Conservation (phyloP, 768 basidiomycete species). For the Hericium coralloides region DNA sequence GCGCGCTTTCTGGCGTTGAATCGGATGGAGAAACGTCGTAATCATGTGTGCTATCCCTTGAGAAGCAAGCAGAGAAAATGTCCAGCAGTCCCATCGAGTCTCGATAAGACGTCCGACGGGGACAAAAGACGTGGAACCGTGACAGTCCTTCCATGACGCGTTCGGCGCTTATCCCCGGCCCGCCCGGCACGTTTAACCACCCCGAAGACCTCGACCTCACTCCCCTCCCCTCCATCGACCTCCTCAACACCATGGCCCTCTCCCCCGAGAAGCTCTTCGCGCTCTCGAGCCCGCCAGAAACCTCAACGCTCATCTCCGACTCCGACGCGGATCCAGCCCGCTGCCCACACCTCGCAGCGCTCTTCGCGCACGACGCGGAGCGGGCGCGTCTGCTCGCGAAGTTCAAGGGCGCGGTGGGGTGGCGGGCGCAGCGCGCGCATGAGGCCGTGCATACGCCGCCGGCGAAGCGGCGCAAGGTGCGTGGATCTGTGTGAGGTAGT, state of each 20-base stretch:
- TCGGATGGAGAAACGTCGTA: neutral
- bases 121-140: too few species aligned
- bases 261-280: neutral
- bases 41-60: neutral
- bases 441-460: constrained; percentile 30
- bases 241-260: neutral
- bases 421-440: constrained; percentile 42
- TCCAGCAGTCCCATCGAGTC: neutral
- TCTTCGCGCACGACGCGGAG: constrained; percentile 26
- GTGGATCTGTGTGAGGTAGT: constrained; percentile 9
- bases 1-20: neutral
- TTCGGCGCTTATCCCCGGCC: too few species aligned
- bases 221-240: too few species aligned
- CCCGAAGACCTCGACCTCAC: too few species aligned
- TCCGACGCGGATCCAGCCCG: constrained; percentile 1
- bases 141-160: too few species aligned
- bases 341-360: constrained; percentile 34
- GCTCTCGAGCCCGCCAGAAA: too few species aligned
- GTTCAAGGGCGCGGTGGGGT: constrained; percentile 45
- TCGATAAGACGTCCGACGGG: too few species aligned
- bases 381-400: constrained; percentile 30
- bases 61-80: neutral
- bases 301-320: neutral
- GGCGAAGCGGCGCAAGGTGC: constrained; percentile 59
- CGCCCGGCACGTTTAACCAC: too few species aligned